These are phyloP conservation scores for Trichoderma reesei DNA, from an alignment of 495 filamentous ascomycete genomes.

Conservation along the genomic window DNA sequence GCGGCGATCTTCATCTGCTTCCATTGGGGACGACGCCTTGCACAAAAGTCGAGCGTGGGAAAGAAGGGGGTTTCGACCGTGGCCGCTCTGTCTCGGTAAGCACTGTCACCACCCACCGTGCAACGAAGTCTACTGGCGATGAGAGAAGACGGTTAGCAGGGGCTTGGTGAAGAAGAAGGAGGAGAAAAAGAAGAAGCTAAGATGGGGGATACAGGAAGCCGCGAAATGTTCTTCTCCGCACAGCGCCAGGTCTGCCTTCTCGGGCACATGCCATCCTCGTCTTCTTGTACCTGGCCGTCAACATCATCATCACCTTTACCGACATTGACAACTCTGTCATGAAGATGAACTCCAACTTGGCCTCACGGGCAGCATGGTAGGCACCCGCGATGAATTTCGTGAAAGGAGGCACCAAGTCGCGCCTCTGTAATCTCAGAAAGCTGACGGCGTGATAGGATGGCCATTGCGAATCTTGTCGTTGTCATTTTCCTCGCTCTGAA, in stretches of 20 bases:
- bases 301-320: constrained; percentile 39
- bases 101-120: no score
- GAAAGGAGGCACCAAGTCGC: neutral
- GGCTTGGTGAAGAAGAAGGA: neutral
- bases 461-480: constrained; percentile 45
- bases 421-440: neutral
- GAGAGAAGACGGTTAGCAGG: neutral
- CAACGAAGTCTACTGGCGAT: neutral
- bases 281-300: constrained; percentile 39
- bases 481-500: constrained; percentile 55
- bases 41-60: constrained; percentile 8
- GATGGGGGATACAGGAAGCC: constrained; percentile 18
- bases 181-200: neutral
- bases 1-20: constrained; percentile 40
- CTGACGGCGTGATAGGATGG: neutral
- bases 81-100: constrained; percentile 19
- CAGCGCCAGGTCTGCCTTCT: constrained; percentile 40
- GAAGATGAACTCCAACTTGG: constrained; percentile 22
- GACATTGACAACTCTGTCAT: constrained; percentile 27
- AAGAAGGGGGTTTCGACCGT: constrained; percentile 16
- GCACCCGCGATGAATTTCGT: no score
- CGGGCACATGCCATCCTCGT: constrained; percentile 42
- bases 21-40: constrained; percentile 32
- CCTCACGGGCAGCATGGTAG: constrained; percentile 9
- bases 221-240: constrained; percentile 36